Base-by-base conservation (phyloP, 495 filamentous ascomycete genomes). In the Apiosordaria backusii region DNA sequence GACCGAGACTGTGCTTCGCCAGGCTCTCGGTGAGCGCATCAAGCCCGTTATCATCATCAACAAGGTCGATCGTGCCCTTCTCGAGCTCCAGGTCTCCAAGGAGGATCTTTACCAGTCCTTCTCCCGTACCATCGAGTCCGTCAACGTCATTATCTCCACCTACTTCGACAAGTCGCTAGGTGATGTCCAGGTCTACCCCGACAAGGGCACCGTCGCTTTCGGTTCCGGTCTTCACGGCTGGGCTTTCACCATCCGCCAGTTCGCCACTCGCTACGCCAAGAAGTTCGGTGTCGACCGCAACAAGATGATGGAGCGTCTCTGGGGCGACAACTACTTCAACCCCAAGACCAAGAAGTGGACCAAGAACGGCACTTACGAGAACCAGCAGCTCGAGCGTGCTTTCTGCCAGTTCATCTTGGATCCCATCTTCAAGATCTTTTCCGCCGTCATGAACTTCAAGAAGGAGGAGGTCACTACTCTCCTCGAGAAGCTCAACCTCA, bases 261-360 rank as follows among this genome's bases (percentile, higher is more conserved):
- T 99, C 82, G 95, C 95, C 72, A 83, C 88, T 75, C 89, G 89
- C 77, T 99, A 98, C 83, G 90, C 95, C 78, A 97, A 97, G 92
- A 99, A 99, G 83, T 98, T 99, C 77, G 95, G 95, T 89, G 96
- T 99, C 75, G 96, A 99, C 87, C 91, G 90, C 81, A 88, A 86
- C 82, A 98, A 98, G 92, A 97, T 99, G 96, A 97, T 98, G 88
- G 92, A 97, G 85, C 93, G 96, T 87, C 90, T 99, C 74, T 99
- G 95, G 95, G 95, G 95, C 75, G 96, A 99, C 88, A 97, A 92
- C 85, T 99, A 89, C 87, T 98, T 99, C 90, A 98, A 98, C 86
- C 92, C 95, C 67, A 88, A 90, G 80, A 99, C 95, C 86, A 99
- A 97, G 91, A 99, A 99, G 88, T 99, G 95, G 95, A 92, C 92